phyloP scores from a whole-genome alignment of 2,329 filamentous ascomycete species.

The Xylaria multiplex region DNA sequence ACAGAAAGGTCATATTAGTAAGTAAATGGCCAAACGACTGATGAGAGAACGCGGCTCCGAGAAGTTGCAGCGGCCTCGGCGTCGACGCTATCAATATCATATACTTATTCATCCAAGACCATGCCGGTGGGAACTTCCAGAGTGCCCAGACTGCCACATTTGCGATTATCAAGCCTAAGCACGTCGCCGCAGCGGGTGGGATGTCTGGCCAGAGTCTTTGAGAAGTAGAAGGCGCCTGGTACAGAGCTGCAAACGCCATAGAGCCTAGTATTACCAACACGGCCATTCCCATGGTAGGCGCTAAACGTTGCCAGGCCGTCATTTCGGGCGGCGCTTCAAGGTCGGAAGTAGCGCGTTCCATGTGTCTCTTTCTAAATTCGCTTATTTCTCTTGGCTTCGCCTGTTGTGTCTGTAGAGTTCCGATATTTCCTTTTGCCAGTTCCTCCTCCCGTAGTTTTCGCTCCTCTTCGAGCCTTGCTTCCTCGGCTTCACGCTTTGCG shows the following conservation, averaged over 20 bases:
- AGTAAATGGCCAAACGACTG: conserved; percentile 68
- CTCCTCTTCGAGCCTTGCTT: conserved; percentile 56
- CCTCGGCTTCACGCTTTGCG: conserved; percentile 60
- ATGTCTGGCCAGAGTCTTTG: conserved; percentile 68
- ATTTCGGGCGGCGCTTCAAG: conserved; percentile 64
- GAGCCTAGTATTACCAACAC: conserved; percentile 57
- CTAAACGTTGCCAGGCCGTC: conserved; percentile 62
- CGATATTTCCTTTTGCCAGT: conserved; percentile 51
- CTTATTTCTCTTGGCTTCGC: conserved; percentile 52
- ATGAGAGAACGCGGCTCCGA: conserved; percentile 77
- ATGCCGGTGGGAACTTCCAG: conserved; percentile 73
- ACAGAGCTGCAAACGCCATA: conserved; percentile 58
- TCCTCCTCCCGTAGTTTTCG: conserved; percentile 55
- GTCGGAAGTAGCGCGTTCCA: conserved; percentile 59
- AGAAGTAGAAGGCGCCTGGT: conserved; percentile 60
- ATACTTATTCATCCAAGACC: conserved; percentile 73
- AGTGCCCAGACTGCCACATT: conserved; percentile 67
- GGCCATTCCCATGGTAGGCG: conserved; percentile 63
- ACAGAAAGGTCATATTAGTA: conserved; percentile 73
- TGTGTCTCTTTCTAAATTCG: conserved; percentile 54
- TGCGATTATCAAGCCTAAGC: conserved; percentile 67
- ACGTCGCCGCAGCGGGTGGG: conserved; percentile 70
- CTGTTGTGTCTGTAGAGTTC: conserved; percentile 55
- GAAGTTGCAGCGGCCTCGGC: conserved; percentile 68
- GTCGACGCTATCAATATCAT: conserved; percentile 73